Base-by-base conservation (phyloP, 768 basidiomycete species). In the Lactifluus hygrophoroides region DNA sequence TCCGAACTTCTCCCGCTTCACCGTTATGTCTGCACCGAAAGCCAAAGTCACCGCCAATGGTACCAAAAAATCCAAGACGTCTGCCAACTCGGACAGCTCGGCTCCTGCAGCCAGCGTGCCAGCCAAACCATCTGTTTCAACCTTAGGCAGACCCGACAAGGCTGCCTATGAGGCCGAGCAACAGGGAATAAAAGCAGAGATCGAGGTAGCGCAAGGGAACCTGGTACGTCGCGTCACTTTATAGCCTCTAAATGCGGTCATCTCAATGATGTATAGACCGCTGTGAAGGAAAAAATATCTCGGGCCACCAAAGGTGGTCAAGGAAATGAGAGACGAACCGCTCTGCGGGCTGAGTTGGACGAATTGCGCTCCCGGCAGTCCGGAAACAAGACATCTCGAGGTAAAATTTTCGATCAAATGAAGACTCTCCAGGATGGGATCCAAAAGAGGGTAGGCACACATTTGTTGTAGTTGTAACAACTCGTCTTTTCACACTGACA, bases 161-260 rank as follows among this genome's bases (percentile, higher is more conserved):
- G 79, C 78, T 48, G 75, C 72, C n/a, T 88, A 88, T 70, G 90
- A 96, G 53, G 79, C 77, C 9, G 93, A 97, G 74, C 91, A 94
- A 73, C 84, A 88, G 53, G 82, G 72, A 67, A 75, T 94, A 64
- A 92, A 88, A 72, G 73, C 77, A 25, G 88, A 94, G 67, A 94
- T 97, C 66, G 94, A 94, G 59, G 77, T 74, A 47, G 71, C 93
- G 49, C 91, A 96, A 72, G 72, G 71, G 21, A 87, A 90, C 71
- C 73, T 94, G 60, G 95, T 92, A 66, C 69, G 91, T 80, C 42
- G 17, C 19, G 40, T 35, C 5, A 11, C 27, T 21, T 34, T 53
- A 25, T 16, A 16, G 10, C 23, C 50, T 61, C 65, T 42, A 4
- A 19, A 21, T 3, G 13, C 46, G 67, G 37, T 61, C 63, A 21